Base-by-base conservation (phyloP, 371 early-diverging fungal genomes). In the Sporodiniella umbellata region DNA sequence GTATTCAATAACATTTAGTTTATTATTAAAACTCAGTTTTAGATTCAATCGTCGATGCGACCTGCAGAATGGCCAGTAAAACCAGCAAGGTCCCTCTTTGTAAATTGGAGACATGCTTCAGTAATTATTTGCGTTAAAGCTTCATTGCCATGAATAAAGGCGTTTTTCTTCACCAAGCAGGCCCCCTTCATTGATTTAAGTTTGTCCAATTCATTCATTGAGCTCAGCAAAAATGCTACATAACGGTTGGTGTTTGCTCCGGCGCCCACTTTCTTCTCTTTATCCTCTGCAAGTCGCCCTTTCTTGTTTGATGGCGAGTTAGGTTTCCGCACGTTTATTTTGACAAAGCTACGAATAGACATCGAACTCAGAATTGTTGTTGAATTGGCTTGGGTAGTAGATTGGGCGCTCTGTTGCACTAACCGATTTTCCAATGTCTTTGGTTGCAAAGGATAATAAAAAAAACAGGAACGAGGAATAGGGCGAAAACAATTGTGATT, bases 171-270 rank as follows among this genome's bases (percentile, higher is more conserved):
- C 48, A 48, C 37, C 37, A 37, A 26, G 26, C 38, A 48, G 38
- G 18, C 24, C 24, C 38, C 48, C n/a, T 37, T 48, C 33, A 33
- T 48, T 45, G 31, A 45, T 35, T 39, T 35, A 25, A 24, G 25
- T 48, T 48, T 35, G 28, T 48, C 48, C 25, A 48, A 48, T 39
- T 24, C 48, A 48, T 48, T 39, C 38, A 48, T 48, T 33, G 33
- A 45, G 46, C 31, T 31, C 28, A 45, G 33, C 37, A 26, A 31
- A 45, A 45, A 45, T 3, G 28, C 28, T 15, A 45, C 46, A 31
- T 26, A 26, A 45, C 33, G 46, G 26, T 45, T 18, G 31, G 19
- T 31, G n/a, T 45, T 45, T 31, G 46, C 33, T 45, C 46, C 15
- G 28, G 46, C 21, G 46, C 33, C 46, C 33, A 28, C 19, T 45